Evolutionary conservation across 176 grass and related monocot species (phyloP), one percentile per base, ranked within the genome.

Genomic region (Hsuehochloa calcarea): DNA sequence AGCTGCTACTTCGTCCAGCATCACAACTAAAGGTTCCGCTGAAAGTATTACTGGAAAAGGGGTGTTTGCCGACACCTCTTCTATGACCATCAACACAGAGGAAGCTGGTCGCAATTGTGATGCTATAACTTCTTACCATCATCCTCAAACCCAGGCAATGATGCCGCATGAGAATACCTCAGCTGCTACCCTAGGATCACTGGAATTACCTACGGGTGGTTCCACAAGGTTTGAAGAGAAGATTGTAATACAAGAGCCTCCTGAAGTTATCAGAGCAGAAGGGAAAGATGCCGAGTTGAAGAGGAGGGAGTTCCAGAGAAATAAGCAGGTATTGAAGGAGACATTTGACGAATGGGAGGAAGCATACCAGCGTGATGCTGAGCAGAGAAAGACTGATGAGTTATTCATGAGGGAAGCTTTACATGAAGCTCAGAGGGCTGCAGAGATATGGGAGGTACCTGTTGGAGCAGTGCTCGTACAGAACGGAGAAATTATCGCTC

Each of bases 351-450:
- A 95, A 82, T 98, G 93, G 96, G 93, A 98, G 77, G 93, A 90
- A 91, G 89, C 93, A 60, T 98, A 92, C 71, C 85, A 75, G 60
- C 86, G 35, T 61, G 96, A 95, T 82, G 91, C 86, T 74, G 81
- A 92, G 29, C 85, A 88, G 75, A 93, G 91, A 87, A 93, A 88
- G 85, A 67, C 85, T 47, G 96, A 98, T 74, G 93, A 98, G 54
- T 87, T 93, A 83, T 98, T 95, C 90, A 98, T 98, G 96, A 93
- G 86, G 77, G 96, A 98, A 90, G 96, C 96, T 51, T 91, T 98
- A 73, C 83, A 85, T n/a, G 96, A 98, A 93, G 96, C 96, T 80
- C 89, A 93, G 68, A 91, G 91, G 70, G 96, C 96, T 79, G 89
- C 93, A 87, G 96, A 98, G 80, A 89, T 89, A 51, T 98, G 96